Conservation (phyloP, 805 yeast species). For the Phaffomyces thermotolerans region DNA sequence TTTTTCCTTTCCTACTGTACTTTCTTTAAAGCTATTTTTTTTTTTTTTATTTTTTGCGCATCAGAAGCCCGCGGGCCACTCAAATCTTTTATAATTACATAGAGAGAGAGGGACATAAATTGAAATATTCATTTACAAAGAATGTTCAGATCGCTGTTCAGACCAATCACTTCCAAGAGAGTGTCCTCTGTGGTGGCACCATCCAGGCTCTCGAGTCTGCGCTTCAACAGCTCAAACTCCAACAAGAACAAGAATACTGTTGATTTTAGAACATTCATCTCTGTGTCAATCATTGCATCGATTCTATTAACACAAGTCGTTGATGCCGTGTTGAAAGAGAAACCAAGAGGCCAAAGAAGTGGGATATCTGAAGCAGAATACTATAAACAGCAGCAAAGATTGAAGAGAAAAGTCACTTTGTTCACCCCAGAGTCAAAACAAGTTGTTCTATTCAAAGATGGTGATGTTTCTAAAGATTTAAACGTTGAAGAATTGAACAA, state of each 20-base stretch:
- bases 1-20: too few relatives aligned
- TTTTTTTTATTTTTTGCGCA: too few relatives aligned
- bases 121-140: too few relatives aligned
- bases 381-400: constrained; percentile 40
- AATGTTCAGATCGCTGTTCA: constrained; percentile 3
- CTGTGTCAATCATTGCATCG: constrained; percentile 40
- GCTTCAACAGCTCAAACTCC: constrained; percentile 1
- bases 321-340: constrained; percentile 28
- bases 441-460: constrained; percentile 31
- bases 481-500: constrained; percentile 10
- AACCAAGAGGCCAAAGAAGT: constrained; percentile 19
- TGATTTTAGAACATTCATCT: constrained; percentile 32
- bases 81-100: too few relatives aligned
- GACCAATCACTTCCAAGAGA: background rate
- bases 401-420: constrained; percentile 42
- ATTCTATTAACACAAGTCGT: constrained; percentile 34
- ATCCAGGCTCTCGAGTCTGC: background rate
- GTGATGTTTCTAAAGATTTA: constrained; percentile 10
- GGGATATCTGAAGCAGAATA: constrained; percentile 30
- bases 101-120: too few relatives aligned
- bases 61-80: too few relatives aligned
- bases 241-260: constrained; percentile 18
- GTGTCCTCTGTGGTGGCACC: background rate
- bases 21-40: too few relatives aligned
- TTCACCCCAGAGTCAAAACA: constrained; percentile 35